A percentile compares a stretch with the other conserved stretches of the same genome.
These are phyloP conservation scores for Lentinus tigrinus DNA, from an alignment of 768 basidiomycete species.

Conservation along the genomic window DNA sequence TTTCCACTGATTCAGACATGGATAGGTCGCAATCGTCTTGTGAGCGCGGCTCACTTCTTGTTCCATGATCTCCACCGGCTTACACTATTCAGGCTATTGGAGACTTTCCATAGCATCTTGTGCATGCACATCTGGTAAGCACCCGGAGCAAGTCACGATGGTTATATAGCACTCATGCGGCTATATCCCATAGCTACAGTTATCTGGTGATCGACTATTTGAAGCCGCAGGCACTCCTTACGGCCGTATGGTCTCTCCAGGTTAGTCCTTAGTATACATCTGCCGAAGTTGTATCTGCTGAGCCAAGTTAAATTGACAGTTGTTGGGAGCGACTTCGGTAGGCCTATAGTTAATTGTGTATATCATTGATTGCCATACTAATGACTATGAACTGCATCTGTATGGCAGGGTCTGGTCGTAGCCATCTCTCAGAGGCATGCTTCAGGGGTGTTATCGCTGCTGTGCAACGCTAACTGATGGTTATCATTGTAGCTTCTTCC, in stretches of 20 bases:
- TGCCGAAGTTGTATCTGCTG: too few species aligned
- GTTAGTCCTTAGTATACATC: too few species aligned
- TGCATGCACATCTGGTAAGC: background rate
- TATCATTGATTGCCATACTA: background rate
- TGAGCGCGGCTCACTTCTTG: background rate
- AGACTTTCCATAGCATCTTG: background rate
- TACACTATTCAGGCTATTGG: background rate
- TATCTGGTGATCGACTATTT: constrained; percentile 7
- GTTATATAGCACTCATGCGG: too few species aligned
- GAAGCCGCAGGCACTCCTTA: constrained; percentile 2
- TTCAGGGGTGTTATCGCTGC: too few species aligned
- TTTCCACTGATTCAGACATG: background rate
- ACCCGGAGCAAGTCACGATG: too few species aligned
- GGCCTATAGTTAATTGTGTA: background rate
- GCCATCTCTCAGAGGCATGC: background rate
- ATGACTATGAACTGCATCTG: background rate
- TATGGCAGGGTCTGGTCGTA: background rate
- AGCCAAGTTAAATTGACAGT: background rate
- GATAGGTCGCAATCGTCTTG: background rate
- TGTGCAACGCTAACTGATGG: background rate
- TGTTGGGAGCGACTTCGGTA: constrained; percentile 6
- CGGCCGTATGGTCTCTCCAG: constrained; percentile 1
- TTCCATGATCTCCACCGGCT: too few species aligned
- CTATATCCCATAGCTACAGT: constrained; percentile 1
- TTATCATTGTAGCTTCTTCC: background rate